Conservation (phyloP, 2,329 filamentous ascomycete genomes). For the Hypomyces rosellus region DNA sequence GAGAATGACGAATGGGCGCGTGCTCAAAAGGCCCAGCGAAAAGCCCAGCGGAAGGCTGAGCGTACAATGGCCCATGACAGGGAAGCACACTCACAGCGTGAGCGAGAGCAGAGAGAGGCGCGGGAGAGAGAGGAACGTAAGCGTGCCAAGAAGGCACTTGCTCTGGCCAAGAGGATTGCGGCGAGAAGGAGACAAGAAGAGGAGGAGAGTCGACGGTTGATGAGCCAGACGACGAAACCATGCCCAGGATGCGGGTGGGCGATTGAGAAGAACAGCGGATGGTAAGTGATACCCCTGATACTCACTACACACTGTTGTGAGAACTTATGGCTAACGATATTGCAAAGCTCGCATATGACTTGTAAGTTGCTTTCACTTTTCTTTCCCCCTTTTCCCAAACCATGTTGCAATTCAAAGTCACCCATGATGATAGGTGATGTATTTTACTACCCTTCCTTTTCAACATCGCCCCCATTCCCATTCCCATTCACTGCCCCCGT, state of each 20-base stretch:
- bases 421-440: too few species aligned
- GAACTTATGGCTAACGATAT: constrained; percentile 16
- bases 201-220: constrained; percentile 20
- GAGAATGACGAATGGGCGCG: constrained; percentile 29
- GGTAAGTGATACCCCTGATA: constrained; percentile 25
- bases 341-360: constrained; percentile 33
- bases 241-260: constrained; percentile 33
- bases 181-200: constrained; percentile 30
- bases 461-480: neutral
- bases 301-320: neutral
- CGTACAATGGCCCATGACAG: constrained; percentile 27
- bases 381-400: neutral
- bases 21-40: constrained; percentile 23
- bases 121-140: constrained; percentile 20
- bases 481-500: neutral
- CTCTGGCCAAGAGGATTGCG: constrained; percentile 21
- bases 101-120: constrained; percentile 17
- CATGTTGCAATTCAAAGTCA: too few species aligned
- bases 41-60: constrained; percentile 42
- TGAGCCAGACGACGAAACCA: constrained; percentile 28
- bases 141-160: constrained; percentile 20
- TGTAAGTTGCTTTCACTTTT: constrained; percentile 27
- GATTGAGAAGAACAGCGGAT: constrained; percentile 36
- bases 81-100: constrained; percentile 24
- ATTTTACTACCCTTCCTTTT: neutral